These are phyloP conservation scores for Protea cynaroides DNA, from an alignment of 164 flowering plant species.

Conservation along the genomic window DNA sequence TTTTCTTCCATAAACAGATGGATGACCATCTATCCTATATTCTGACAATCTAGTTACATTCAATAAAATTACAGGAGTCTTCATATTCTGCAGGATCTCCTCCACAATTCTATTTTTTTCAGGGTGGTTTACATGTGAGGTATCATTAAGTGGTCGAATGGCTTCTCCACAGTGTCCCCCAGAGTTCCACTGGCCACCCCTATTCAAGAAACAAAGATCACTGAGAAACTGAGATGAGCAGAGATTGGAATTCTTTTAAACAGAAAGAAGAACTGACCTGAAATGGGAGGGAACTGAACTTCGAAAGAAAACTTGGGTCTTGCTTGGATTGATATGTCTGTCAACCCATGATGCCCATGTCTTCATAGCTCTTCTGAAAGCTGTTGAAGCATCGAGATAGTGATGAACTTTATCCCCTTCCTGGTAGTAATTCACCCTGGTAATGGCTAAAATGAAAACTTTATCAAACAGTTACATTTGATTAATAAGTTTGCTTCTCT, in stretches of 20 bases:
- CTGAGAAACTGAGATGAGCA: neutral
- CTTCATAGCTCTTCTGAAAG: constrained; percentile 63
- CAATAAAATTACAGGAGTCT: constrained; percentile 62
- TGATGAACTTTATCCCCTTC: constrained; percentile 67
- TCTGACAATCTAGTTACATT: constrained; percentile 65
- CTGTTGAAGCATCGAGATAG: constrained; percentile 61
- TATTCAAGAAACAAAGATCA: constrained; percentile 19
- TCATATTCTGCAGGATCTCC: constrained; percentile 69
- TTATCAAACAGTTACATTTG: too few species aligned
- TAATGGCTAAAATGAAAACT: neutral
- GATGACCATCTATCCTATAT: constrained; percentile 89
- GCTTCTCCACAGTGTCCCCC: constrained; percentile 88
- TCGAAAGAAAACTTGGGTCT: constrained; percentile 79
- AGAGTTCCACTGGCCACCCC: constrained; percentile 89
- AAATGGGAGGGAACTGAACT: constrained; percentile 87
- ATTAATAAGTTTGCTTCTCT: too few species aligned
- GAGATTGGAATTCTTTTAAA: neutral
- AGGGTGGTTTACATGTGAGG: constrained; percentile 20
- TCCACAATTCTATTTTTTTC: constrained; percentile 60
- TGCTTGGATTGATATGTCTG: constrained; percentile 43
- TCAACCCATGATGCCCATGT: constrained; percentile 98
- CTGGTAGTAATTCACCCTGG: constrained; percentile 72
- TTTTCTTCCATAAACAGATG: constrained; percentile 67
- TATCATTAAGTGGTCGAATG: constrained; percentile 46
- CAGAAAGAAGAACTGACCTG: constrained; percentile 37